Percentiles rank a stretch among this genome's conserved stretches.
These are phyloP conservation scores for Endocladia muricata DNA, from an alignment of 31 red algal species.

Conservation along the genomic window DNA sequence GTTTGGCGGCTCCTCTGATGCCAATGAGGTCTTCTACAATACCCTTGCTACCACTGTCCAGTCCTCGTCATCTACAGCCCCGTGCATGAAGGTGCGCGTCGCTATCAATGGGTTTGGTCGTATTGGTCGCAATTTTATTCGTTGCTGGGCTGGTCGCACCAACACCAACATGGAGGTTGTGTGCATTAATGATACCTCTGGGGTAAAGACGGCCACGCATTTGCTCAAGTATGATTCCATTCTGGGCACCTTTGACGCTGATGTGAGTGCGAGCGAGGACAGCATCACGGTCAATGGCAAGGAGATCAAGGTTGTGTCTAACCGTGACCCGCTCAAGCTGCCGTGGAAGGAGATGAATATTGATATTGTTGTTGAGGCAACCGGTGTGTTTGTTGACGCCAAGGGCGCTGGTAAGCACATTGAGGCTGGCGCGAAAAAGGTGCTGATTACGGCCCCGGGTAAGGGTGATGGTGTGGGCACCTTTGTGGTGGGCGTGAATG, in stretches of 20 bases:
- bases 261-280: slow-evolving; percentile 82
- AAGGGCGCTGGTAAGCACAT: slow-evolving; percentile 85
- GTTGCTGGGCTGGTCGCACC: slow-evolving; percentile 81
- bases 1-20: slow-evolving; percentile 56
- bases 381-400: slow-evolving; percentile 91
- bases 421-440: slow-evolving; percentile 99
- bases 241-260: slow-evolving; percentile 80
- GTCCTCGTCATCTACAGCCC: slow-evolving; percentile 23
- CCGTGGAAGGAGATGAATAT: slow-evolving; percentile 93
- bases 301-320: slow-evolving; percentile 76
- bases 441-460: slow-evolving; percentile 95
- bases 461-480: slow-evolving; percentile 94
- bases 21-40: slow-evolving; percentile 75
- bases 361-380: slow-evolving; percentile 99
- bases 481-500: slow-evolving; percentile 92
- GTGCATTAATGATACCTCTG: slow-evolving; percentile 94
- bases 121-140: slow-evolving; percentile 98
- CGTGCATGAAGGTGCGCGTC: slow-evolving; percentile 90
- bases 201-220: slow-evolving; percentile 91
- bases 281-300: slow-evolving; percentile 85
- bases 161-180: slow-evolving; percentile 89
- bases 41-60: slow-evolving; percentile 34
- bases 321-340: slow-evolving; percentile 87
- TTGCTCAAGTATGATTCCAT: slow-evolving; percentile 99
- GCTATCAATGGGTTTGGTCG: slow-evolving; percentile 99